Base-by-base conservation (phyloP, 2,329 filamentous ascomycete species). In the Dryadomyces sulphureus region DNA sequence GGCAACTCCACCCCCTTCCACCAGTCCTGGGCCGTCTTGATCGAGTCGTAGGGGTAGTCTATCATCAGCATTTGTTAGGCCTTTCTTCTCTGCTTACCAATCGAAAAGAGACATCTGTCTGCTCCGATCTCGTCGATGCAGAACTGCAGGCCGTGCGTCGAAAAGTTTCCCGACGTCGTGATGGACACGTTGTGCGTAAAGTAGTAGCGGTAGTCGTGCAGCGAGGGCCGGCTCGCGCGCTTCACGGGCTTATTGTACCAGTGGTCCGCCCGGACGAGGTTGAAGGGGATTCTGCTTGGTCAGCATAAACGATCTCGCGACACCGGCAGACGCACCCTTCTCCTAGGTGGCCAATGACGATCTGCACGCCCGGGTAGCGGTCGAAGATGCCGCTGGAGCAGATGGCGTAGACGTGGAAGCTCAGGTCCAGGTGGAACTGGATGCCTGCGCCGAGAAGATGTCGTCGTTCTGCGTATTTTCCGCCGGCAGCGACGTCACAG, bases 211-310 rank as follows among this genome's bases (percentile, higher is more conserved):
- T 67, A 66, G 52, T 66, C 63, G 5, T 65, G 49, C 50, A 62
- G 63, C 38, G 60, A 64, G 2, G 63, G 61, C 22, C 62, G 51
- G 0, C 54, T 55, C 4, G 54, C 55, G 34, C 57, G 59, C 48
- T 67, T 67, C 27, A 57, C 61, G 0, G 62, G 63, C 49, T 66
- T 64, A 50, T 66, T 65, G 53, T 64, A 65, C 64, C 63, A 66
- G 55, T 68, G 63, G 27, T 63, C 62, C 17, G 61, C 60, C 5
- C 62, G 49, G 54, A 58, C 58, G 1, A 65, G 54, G 54, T 68
- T 67, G 55, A 68, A 67, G 0, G 65, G 65, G 32, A 69, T 64
- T 11, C 45, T 47, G 16, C 5, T 25, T 25, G 14, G 21, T 32
- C 16, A 45, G 35, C 14, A 27, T 22, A 6, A 4, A 22, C 24